Conservation (phyloP, 768 basidiomycete genomes). For the Mrakia blollopis region DNA sequence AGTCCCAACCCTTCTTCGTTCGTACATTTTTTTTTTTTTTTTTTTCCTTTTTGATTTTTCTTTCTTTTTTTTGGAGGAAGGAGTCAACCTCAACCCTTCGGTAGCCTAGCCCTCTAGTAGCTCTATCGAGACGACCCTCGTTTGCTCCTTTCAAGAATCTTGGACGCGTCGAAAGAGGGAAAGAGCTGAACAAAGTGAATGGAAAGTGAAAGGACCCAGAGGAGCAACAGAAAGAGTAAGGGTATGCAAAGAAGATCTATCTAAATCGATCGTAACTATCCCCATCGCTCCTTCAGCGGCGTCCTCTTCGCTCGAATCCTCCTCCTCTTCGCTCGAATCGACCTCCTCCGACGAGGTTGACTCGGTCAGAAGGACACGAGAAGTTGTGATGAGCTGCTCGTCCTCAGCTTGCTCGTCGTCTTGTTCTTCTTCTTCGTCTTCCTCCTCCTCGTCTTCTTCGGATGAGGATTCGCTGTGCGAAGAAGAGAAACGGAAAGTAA, state of each 20-base stretch:
- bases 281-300: conserved; percentile 47
- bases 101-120: no score
- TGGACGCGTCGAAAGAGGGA: no score
- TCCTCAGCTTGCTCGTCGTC: no score
- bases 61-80: neutral
- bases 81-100: neutral
- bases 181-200: no score
- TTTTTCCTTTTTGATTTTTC: no score
- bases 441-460: neutral
- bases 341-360: conserved; percentile 37
- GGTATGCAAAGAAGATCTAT: neutral
- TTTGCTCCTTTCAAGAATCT: no score
- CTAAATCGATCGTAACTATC: neutral
- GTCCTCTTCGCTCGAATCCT: conserved; percentile 35
- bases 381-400: neutral
- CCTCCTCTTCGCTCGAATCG: conserved; percentile 42
- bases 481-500: neutral
- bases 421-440: neutral
- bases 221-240: neutral
- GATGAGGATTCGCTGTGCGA: neutral
- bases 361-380: neutral
- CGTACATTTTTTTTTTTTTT: no score
- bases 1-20: no score
- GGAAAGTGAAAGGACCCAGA: neutral
- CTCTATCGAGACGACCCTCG: no score